Conservation (phyloP, 1,139 yeast species). For the Protomyces inouyei region DNA sequence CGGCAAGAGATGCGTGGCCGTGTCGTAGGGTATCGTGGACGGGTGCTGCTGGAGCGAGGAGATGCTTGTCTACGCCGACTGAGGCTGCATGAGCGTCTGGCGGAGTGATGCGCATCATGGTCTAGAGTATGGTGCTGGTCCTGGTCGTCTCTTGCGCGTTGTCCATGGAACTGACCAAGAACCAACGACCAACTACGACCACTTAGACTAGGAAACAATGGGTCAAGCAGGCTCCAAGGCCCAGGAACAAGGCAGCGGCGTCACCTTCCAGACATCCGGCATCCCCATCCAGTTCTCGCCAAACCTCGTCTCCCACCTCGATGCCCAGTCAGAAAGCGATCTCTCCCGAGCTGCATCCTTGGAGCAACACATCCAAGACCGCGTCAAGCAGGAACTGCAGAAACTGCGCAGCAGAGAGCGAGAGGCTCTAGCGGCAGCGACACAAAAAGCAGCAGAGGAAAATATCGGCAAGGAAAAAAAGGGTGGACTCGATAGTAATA, state of each 20-base stretch:
- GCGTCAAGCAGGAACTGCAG: conserved; percentile 62
- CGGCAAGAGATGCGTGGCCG: conserved; percentile 15
- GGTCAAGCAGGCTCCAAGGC: conserved; percentile 11
- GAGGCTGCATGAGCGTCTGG: conserved; percentile 10
- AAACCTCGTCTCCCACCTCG: not conserved
- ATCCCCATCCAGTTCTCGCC: conserved; percentile 14
- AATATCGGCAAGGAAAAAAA: conserved; percentile 43
- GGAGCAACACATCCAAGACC: conserved; percentile 70
- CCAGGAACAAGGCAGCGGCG: conserved; percentile 4
- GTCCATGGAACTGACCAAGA: not conserved
- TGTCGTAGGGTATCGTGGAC: conserved; percentile 29
- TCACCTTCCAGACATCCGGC: conserved; percentile 8
- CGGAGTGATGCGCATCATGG: conserved; percentile 7
- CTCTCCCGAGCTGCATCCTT: conserved; percentile 60
- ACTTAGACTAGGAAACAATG: not conserved
- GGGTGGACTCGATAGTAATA: conserved; percentile 27
- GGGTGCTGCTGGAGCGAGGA: conserved; percentile 22
- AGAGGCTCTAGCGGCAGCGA: conserved; percentile 51
- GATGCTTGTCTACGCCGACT: not conserved
- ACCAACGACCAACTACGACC: not conserved
- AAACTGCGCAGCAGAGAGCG: conserved; percentile 59
- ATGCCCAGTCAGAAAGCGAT: not conserved
- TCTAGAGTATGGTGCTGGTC: too few relatives aligned
- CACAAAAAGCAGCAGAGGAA: conserved; percentile 40
- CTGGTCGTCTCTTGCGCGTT: not conserved